Evolutionary conservation across 2,329 filamentous ascomycete species (phyloP).

Genomic region (Penicillium sp.): DNA sequence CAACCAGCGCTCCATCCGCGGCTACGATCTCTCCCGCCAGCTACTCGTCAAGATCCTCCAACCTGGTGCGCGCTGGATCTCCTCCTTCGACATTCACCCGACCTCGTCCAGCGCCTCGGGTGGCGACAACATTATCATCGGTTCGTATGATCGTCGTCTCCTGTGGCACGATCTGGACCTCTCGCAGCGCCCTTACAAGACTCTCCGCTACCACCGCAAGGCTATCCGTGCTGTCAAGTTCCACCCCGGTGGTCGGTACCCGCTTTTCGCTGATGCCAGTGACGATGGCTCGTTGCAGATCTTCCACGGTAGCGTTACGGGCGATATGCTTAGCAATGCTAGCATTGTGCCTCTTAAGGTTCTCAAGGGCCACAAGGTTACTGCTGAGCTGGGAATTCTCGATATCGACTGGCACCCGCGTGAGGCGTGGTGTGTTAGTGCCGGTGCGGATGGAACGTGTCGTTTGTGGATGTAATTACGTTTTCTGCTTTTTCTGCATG

Average conservation of each 20-base stretch:
- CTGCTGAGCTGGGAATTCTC: slow-evolving; percentile 84
- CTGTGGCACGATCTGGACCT: slow-evolving; percentile 98
- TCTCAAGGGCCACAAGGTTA: slow-evolving; percentile 84
- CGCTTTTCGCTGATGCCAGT: slow-evolving; percentile 91
- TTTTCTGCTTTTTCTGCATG: slow-evolving; percentile 24
- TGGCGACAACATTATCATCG: slow-evolving; percentile 91
- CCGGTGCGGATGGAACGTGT: slow-evolving; percentile 90
- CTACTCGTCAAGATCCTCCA: slow-evolving; percentile 91
- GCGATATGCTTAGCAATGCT: slow-evolving; percentile 93
- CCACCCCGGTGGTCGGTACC: slow-evolving; percentile 75
- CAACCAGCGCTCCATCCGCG: slow-evolving; percentile 88
- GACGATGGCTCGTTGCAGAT: slow-evolving; percentile 95
- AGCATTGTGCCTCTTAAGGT: slow-evolving; percentile 97
- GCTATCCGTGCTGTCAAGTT: slow-evolving; percentile 89
- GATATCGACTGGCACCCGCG: slow-evolving; percentile 95
- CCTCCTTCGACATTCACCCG: slow-evolving; percentile 88
- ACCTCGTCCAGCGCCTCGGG: slow-evolving; percentile 86
- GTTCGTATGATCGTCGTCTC: slow-evolving; percentile 89
- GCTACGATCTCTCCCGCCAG: slow-evolving; percentile 90
- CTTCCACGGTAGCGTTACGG: slow-evolving; percentile 95
- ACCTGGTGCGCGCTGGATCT: slow-evolving; percentile 93
- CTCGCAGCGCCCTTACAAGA: slow-evolving; percentile 89
- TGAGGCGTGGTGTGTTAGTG: slow-evolving; percentile 93
- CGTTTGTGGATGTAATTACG: slow-evolving; percentile 75
- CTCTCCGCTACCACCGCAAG: slow-evolving; percentile 89